These are phyloP conservation scores for Babjeviella inositovora DNA, from an alignment of 805 yeast species.

Conservation along the genomic window DNA sequence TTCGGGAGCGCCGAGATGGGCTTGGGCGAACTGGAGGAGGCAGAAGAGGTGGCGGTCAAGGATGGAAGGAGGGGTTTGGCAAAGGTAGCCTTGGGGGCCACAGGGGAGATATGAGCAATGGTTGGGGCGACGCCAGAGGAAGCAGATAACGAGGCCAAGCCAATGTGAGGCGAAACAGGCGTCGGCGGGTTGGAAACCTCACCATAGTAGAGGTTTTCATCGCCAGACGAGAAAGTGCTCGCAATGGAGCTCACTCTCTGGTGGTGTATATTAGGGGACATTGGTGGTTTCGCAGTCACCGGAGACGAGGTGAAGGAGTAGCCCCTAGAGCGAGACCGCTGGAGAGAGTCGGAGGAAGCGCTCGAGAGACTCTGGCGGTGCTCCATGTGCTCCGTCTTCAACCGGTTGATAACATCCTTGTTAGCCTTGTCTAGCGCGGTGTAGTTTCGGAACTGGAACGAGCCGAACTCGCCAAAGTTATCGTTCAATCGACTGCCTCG, in stretches of 20 bases:
- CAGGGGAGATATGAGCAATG: too few relatives aligned
- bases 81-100: too few relatives aligned
- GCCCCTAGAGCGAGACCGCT: constrained; percentile 11
- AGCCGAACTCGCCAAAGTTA: constrained; percentile 65
- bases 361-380: constrained; percentile 32
- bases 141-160: too few relatives aligned
- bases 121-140: too few relatives aligned
- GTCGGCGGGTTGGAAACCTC: too few relatives aligned
- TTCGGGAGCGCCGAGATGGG: too few relatives aligned
- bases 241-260: constrained; percentile 15
- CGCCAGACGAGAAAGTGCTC: constrained; percentile 15
- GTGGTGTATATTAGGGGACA: constrained; percentile 9
- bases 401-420: constrained; percentile 76
- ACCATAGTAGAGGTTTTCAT: too few relatives aligned
- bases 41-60: too few relatives aligned
- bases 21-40: too few relatives aligned
- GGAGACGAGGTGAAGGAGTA: constrained; percentile 12
- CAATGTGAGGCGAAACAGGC: too few relatives aligned
- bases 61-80: too few relatives aligned
- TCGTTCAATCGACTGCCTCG: constrained; percentile 62
- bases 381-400: constrained; percentile 71
- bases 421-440: constrained; percentile 88
- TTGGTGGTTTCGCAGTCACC: constrained; percentile 5
- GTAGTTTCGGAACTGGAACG: constrained; percentile 78
- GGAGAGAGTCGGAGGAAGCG: constrained; percentile 26